Evolutionary conservation across 116 monocot genomes (phyloP).

Genomic region (Papilionanthe hybrid): DNA sequence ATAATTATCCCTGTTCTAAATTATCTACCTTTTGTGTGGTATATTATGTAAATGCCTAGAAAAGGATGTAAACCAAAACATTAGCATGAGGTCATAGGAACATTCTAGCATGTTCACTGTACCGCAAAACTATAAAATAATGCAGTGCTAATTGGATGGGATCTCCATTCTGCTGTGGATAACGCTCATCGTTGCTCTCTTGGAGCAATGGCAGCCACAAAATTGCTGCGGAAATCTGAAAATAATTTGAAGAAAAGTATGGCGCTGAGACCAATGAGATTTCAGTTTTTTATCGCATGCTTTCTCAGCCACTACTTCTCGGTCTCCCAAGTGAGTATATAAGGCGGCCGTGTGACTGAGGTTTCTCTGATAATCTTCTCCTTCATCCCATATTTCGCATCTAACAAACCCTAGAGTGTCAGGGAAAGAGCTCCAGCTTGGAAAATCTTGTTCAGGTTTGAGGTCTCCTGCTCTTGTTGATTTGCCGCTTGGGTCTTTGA

Average conservation of each 20-base stretch:
- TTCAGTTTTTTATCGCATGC: background rate
- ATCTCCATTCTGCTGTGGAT: background rate
- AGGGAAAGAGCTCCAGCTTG: background rate
- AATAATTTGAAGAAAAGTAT: background rate
- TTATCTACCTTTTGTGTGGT: no score
- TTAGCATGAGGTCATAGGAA: no score
- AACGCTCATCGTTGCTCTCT: background rate
- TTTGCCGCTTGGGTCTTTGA: background rate
- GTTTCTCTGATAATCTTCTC: no score
- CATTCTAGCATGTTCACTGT: background rate
- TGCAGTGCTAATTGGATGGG: background rate
- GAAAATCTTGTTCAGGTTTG: background rate
- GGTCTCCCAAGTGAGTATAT: background rate
- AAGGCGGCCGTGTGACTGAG: background rate
- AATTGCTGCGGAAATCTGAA: background rate
- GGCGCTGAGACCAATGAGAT: background rate
- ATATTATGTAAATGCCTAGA: no score
- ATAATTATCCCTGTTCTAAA: no score
- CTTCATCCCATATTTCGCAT: no score
- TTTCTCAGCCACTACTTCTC: conserved; percentile 8
- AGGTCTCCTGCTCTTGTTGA: background rate
- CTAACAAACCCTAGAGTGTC: no score
- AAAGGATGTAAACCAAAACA: no score
- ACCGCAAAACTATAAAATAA: background rate
- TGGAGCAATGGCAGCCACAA: background rate